Evolutionary conservation across 495 filamentous ascomycete genomes (phyloP).

Genomic region (Schizothecium vesticola): DNA sequence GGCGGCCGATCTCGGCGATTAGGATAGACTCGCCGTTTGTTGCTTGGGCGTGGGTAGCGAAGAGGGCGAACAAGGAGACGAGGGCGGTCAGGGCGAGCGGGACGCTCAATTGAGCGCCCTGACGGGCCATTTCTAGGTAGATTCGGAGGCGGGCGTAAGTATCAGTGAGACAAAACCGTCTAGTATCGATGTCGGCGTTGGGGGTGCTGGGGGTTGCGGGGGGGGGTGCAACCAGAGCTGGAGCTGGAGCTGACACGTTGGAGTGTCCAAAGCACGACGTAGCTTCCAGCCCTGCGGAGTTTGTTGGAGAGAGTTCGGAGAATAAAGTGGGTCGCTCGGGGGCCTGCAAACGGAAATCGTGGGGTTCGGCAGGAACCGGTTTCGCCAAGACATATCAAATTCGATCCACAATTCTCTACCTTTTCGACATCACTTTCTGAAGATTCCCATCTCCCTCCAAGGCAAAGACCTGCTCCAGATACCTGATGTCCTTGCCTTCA

Average conservation of each 20-base stretch:
- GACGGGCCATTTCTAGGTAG: neutral
- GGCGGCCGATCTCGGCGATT: conserved; percentile 47
- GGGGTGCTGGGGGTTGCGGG: neutral
- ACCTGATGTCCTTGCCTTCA: no score
- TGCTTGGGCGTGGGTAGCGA: conserved; percentile 1
- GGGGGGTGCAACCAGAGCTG: no score
- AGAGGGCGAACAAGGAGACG: conserved; percentile 1
- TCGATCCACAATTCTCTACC: neutral
- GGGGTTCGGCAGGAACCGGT: neutral
- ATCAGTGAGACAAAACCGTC: neutral
- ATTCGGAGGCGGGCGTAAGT: neutral
- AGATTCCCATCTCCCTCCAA: neutral
- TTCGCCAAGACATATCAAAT: neutral
- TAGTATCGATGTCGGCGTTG: neutral
- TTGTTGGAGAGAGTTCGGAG: neutral
- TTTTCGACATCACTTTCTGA: neutral
- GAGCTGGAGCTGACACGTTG: neutral
- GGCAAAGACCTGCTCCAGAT: no score
- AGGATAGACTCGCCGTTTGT: conserved; percentile 37
- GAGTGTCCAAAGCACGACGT: neutral
- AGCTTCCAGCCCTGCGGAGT: neutral
- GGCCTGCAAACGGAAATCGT: neutral
- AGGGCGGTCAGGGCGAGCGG: conserved; percentile 11
- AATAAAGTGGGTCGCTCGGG: neutral
- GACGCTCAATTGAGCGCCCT: conserved; percentile 20